A percentile compares a stretch with the other conserved stretches of the same genome.
phyloP scores from a whole-genome alignment of 1,284 basidiomycete genomes.

The Trichosporon ovoides region DNA sequence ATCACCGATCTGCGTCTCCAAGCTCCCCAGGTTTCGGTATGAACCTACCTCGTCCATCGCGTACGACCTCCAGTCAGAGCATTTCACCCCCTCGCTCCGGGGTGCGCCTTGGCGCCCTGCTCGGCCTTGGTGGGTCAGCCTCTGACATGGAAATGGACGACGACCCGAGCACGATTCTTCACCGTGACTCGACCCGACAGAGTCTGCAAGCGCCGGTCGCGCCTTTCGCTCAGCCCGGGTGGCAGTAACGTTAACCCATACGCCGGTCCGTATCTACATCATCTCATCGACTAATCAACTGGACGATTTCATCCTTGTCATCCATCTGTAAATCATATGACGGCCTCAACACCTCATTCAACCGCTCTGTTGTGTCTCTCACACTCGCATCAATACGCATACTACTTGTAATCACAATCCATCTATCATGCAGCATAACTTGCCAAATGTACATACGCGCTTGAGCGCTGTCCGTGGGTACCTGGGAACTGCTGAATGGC shows the following conservation, averaged over 20 bases:
- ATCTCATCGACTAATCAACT: background rate
- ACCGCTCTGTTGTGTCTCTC: constrained; percentile 4
- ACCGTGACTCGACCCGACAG: background rate
- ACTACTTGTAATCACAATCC: background rate
- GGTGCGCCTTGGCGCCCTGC: constrained; percentile 36
- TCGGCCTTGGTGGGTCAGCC: constrained; percentile 26
- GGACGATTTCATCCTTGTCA: background rate
- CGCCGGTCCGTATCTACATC: background rate
- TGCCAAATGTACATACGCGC: background rate
- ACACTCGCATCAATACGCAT: constrained; percentile 5
- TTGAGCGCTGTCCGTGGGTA: no score
- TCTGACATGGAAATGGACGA: constrained; percentile 23
- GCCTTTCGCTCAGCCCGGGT: constrained; percentile 15
- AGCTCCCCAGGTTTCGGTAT: background rate
- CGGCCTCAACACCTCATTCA: background rate
- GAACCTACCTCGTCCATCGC: constrained; percentile 8
- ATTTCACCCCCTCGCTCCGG: constrained; percentile 32
- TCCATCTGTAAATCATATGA: background rate
- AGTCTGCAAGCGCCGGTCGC: constrained; percentile 7
- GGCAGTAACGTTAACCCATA: constrained; percentile 2
- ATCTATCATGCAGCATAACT: constrained; percentile 1
- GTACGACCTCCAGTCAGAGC: constrained; percentile 4
- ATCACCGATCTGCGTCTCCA: background rate
- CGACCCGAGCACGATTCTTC: constrained; percentile 11
- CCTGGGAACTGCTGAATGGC: no score